A percentile compares a stretch with the other conserved stretches of the same genome.
phyloP scores from a whole-genome alignment of 345 rosid species.

The Lepidium didymum region DNA sequence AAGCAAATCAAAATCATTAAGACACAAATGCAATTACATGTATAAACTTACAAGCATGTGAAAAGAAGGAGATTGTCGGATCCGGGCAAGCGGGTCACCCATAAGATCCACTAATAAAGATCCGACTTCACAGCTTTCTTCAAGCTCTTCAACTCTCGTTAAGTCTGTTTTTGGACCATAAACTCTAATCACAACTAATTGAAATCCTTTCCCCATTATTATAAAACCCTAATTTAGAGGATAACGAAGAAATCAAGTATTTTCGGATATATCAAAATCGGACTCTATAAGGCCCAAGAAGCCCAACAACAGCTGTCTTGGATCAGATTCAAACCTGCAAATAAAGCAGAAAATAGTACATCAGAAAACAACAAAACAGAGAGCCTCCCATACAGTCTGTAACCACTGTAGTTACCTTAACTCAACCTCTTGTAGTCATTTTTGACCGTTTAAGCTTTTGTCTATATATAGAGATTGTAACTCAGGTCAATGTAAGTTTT shows the following conservation, averaged over 20 bases:
- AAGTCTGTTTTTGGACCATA: constrained; percentile 57
- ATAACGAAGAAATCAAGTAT: neutral
- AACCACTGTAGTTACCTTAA: no score
- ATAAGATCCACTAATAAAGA: constrained; percentile 89
- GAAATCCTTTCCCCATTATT: constrained; percentile 20
- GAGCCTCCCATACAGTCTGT: no score
- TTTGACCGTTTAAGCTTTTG: no score
- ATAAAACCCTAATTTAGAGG: neutral
- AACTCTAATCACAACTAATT: constrained; percentile 52
- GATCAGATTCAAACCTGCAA: no score
- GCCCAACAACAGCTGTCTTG: no score
- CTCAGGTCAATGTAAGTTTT: no score
- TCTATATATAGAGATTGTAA: no score
- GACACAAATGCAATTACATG: neutral
- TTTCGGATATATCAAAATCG: no score
- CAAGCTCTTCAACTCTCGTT: constrained; percentile 58
- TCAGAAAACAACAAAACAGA: no score
- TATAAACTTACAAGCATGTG: constrained; percentile 75
- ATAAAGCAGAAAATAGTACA: no score
- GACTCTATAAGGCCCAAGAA: no score
- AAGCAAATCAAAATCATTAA: neutral
- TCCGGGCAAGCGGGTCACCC: constrained; percentile 98
- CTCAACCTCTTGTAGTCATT: no score
- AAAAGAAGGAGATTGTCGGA: constrained; percentile 94
- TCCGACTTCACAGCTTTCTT: constrained; percentile 87